Evolutionary conservation across 108 stramenopile genomes (phyloP).

Genomic region (Seminavis robusta): DNA sequence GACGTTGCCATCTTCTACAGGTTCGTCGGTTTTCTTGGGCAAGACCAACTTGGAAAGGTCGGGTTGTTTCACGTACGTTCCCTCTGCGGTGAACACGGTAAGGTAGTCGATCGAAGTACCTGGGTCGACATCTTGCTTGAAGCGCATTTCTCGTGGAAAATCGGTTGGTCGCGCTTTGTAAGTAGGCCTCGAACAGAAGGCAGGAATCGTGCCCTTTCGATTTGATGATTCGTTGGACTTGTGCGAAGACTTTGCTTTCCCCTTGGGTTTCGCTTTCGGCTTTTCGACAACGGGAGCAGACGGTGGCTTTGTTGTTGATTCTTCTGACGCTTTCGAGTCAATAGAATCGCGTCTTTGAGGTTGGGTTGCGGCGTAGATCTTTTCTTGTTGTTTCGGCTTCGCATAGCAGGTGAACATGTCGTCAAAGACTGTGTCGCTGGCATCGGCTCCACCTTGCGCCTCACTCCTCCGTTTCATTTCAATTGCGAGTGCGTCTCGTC

Average conservation of each 20-base stretch:
- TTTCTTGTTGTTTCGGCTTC: too few relatives aligned
- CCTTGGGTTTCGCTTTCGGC: slow-evolving; percentile 2
- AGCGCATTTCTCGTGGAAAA: slow-evolving; percentile 56
- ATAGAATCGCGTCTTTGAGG: too few relatives aligned
- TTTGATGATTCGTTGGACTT: not conserved
- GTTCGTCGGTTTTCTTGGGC: slow-evolving; percentile 6
- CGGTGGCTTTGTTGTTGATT: not conserved
- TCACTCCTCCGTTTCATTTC: slow-evolving; percentile 9
- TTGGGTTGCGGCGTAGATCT: too few relatives aligned
- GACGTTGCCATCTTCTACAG: slow-evolving; percentile 51
- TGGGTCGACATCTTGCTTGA: slow-evolving; percentile 47
- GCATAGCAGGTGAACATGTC: too few relatives aligned
- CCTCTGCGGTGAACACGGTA: slow-evolving; percentile 41
- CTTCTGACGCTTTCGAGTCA: not conserved
- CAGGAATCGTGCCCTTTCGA: slow-evolving; percentile 4
- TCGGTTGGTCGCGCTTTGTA: slow-evolving; percentile 53
- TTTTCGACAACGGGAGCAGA: not conserved
- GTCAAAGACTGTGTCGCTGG: too few relatives aligned
- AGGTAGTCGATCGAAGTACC: slow-evolving; percentile 44
- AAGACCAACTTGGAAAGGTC: slow-evolving; percentile 14
- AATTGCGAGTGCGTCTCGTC: slow-evolving; percentile 18
- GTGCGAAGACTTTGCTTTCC: not conserved
- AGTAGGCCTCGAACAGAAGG: slow-evolving; percentile 20
- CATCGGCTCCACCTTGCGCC: slow-evolving; percentile 3
- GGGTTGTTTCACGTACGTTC: not conserved